Conservation (phyloP, 805 yeast genomes). For the Candida orba region DNA sequence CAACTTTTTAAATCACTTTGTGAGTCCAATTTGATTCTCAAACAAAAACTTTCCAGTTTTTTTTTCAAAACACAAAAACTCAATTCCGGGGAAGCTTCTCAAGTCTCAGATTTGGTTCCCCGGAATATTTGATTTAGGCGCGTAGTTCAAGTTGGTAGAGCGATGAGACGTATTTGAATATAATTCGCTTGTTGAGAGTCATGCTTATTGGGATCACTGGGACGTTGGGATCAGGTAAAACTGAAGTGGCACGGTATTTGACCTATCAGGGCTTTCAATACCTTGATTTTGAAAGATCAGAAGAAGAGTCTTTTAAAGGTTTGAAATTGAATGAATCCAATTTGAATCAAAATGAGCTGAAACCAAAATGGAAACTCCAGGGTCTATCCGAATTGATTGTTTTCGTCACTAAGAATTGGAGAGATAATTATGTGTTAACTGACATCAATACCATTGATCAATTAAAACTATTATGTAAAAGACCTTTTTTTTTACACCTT, state of each 20-base stretch:
- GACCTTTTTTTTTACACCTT: constrained; percentile 82
- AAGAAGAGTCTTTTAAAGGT: constrained; percentile 7
- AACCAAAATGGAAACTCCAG: constrained; percentile 29
- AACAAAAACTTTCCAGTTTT: neutral
- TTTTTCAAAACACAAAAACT: neutral
- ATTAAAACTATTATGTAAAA: constrained; percentile 42
- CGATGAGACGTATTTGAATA: too few relatives aligned
- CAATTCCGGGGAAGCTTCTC: too few relatives aligned
- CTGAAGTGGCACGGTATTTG: constrained; percentile 54
- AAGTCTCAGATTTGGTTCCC: too few relatives aligned
- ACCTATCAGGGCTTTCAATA: constrained; percentile 43
- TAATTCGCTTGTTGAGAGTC: too few relatives aligned
- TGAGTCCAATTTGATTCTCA: neutral
- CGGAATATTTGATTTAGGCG: too few relatives aligned
- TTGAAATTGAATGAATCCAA: constrained; percentile 11
- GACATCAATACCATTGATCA: constrained; percentile 37
- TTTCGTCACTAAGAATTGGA: constrained; percentile 63
- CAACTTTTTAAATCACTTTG: neutral
- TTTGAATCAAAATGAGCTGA: constrained; percentile 9
- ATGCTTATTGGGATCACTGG: constrained; percentile 80
- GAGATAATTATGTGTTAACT: constrained; percentile 49
- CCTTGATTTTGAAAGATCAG: constrained; percentile 22
- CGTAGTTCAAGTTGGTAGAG: too few relatives aligned
- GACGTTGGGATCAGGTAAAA: constrained; percentile 57
- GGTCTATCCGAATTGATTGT: constrained; percentile 41